These are phyloP conservation scores for Tetrastigma voinierianum DNA, from an alignment of 164 flowering plant species.

Conservation along the genomic window DNA sequence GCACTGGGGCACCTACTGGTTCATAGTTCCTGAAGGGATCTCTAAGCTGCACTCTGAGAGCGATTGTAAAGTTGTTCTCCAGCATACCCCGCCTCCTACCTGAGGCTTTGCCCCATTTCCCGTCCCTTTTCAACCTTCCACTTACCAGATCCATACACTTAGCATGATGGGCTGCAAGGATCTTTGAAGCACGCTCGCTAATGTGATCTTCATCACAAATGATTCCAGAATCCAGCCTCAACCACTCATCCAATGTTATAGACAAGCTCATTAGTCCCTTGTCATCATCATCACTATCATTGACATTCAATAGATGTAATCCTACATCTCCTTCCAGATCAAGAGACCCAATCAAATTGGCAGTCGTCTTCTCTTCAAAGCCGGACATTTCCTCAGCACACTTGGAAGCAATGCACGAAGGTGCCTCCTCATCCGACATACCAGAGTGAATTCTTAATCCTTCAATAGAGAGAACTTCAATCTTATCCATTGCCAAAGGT, in stretches of 20 bases:
- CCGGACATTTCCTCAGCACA: background rate
- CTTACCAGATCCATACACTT: slow-evolving; percentile 17
- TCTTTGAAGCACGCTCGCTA: slow-evolving; percentile 17
- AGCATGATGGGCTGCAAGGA: slow-evolving; percentile 44
- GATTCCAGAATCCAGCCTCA: slow-evolving; percentile 36
- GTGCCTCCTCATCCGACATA: slow-evolving; percentile 33
- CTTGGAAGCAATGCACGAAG: slow-evolving; percentile 31
- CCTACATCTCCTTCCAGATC: slow-evolving; percentile 16
- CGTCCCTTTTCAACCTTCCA: slow-evolving; percentile 5
- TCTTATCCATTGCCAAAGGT: slow-evolving; percentile 31
- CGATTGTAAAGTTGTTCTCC: slow-evolving; percentile 38
- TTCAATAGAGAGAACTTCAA: slow-evolving; percentile 37
- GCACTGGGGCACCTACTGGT: slow-evolving; percentile 50
- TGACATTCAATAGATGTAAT: slow-evolving; percentile 8
- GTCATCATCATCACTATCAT: slow-evolving; percentile 7
- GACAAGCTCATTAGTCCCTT: slow-evolving; percentile 33
- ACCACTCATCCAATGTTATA: slow-evolving; percentile 49
- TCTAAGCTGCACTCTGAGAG: slow-evolving; percentile 46
- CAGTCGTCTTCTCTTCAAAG: slow-evolving; percentile 4
- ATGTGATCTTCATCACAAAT: slow-evolving; percentile 24
- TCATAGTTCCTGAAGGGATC: slow-evolving; percentile 54
- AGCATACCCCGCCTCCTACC: slow-evolving; percentile 27
- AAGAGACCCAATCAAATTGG: slow-evolving; percentile 1
- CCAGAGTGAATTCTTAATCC: slow-evolving; percentile 46
- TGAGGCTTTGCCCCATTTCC: slow-evolving; percentile 10